Evolutionary conservation across 345 rosid genomes (phyloP).

Genomic region (Turnera subulata): DNA sequence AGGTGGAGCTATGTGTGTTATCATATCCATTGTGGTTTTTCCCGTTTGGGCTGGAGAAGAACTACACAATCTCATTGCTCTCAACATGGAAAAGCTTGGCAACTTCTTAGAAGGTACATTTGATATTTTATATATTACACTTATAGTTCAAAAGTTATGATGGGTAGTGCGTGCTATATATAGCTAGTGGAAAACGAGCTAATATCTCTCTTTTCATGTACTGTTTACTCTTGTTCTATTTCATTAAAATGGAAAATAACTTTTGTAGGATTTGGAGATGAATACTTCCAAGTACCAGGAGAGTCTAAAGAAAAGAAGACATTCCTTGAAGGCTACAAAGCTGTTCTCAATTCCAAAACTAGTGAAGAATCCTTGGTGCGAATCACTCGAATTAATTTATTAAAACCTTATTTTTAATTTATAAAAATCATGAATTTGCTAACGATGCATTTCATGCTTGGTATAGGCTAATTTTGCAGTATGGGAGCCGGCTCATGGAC

Average conservation of each 20-base stretch:
- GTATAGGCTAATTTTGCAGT: conserved; percentile 67
- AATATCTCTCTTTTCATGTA: background rate
- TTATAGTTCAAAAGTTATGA: too few species aligned
- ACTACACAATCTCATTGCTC: conserved; percentile 31
- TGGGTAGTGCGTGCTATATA: background rate
- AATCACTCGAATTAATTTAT: background rate
- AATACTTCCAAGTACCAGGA: conserved; percentile 31
- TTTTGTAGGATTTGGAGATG: conserved; percentile 58
- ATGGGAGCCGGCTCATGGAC: conserved; percentile 88
- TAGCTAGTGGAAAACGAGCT: background rate
- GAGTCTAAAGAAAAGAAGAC: conserved; percentile 26
- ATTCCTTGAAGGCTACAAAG: conserved; percentile 44
- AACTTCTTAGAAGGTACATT: conserved; percentile 30
- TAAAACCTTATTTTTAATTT: background rate
- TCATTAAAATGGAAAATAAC: background rate
- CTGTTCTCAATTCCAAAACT: conserved; percentile 54
- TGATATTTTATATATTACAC: too few species aligned
- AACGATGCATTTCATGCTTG: background rate
- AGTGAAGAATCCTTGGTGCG: conserved; percentile 73
- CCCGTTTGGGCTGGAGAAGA: conserved; percentile 41
- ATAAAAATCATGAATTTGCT: too few species aligned
- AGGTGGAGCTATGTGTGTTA: conserved; percentile 42
- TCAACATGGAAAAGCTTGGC: conserved; percentile 32
- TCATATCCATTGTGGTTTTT: conserved; percentile 24
- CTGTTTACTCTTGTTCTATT: too few species aligned